These are phyloP conservation scores for Rhodomyrtus psidioides DNA, from an alignment of 441 rosid genomes.

Conservation along the genomic window DNA sequence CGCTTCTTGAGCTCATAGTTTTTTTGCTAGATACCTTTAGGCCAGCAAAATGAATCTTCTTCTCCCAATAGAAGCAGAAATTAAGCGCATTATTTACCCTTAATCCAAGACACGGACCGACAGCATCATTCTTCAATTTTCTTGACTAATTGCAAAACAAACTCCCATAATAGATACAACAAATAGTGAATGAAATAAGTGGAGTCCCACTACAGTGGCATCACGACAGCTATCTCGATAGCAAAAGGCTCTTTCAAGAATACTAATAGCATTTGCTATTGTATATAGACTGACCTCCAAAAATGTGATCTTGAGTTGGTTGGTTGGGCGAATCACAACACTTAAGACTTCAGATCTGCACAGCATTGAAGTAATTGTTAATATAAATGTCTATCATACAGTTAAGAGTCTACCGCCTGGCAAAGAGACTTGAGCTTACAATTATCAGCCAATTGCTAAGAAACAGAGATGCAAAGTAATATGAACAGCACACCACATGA, in stretches of 20 bases:
- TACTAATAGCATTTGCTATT: background rate
- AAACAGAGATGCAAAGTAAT: background rate
- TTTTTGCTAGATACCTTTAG: background rate
- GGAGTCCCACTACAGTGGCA: background rate
- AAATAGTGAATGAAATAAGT: background rate
- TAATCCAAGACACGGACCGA: background rate
- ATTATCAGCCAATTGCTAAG: background rate
- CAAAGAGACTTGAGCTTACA: background rate
- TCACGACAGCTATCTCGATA: background rate
- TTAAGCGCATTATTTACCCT: background rate
- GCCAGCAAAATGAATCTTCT: background rate
- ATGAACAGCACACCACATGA: background rate
- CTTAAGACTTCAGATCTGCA: slow-evolving; percentile 76
- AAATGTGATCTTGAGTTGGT: slow-evolving; percentile 88
- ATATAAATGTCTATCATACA: background rate
- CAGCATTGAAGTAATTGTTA: background rate
- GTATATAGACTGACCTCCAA: slow-evolving; percentile 54
- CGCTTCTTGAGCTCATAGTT: background rate
- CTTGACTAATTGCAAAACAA: background rate
- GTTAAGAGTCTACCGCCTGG: background rate
- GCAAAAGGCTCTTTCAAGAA: background rate
- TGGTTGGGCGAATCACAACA: slow-evolving; percentile 69
- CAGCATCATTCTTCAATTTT: background rate
- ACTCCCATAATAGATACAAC: background rate
- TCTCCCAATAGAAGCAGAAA: background rate